These are phyloP conservation scores for Thielaviopsis populi DNA, from an alignment of 2,329 filamentous ascomycete species.

Conservation along the genomic window DNA sequence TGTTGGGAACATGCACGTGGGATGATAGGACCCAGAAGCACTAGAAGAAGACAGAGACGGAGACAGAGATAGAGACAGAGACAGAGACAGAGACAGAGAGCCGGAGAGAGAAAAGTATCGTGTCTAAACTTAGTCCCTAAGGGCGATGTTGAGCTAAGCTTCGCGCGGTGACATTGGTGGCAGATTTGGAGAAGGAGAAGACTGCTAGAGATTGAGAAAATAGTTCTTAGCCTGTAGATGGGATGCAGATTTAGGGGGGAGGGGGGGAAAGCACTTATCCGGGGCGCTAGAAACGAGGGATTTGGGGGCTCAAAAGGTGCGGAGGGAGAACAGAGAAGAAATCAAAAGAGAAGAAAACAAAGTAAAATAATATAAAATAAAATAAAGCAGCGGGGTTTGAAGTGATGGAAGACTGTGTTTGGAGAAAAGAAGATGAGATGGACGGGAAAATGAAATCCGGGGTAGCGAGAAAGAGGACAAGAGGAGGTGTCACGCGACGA, in stretches of 20 bases:
- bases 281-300: not conserved
- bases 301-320: not conserved
- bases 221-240: not conserved
- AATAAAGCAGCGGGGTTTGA: not conserved
- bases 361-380: not conserved
- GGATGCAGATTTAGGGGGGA: not conserved
- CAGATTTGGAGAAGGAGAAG: slow-evolving; percentile 3
- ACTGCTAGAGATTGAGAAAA: not conserved
- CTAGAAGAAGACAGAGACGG: too few species aligned
- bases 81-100: not conserved
- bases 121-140: not conserved
- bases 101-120: not conserved
- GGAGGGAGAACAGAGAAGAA: not conserved
- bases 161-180: not conserved
- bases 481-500: not conserved
- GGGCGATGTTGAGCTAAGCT: slow-evolving; percentile 1
- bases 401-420: not conserved
- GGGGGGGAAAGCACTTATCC: not conserved
- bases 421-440: not conserved
- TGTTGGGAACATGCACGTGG: not conserved
- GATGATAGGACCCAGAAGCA: not conserved
- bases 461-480: not conserved
- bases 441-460: not conserved
- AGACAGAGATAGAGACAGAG: too few species aligned
- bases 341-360: not conserved